phyloP scores from a whole-genome alignment of 345 rosid species.

The Lepidium aucheri region DNA sequence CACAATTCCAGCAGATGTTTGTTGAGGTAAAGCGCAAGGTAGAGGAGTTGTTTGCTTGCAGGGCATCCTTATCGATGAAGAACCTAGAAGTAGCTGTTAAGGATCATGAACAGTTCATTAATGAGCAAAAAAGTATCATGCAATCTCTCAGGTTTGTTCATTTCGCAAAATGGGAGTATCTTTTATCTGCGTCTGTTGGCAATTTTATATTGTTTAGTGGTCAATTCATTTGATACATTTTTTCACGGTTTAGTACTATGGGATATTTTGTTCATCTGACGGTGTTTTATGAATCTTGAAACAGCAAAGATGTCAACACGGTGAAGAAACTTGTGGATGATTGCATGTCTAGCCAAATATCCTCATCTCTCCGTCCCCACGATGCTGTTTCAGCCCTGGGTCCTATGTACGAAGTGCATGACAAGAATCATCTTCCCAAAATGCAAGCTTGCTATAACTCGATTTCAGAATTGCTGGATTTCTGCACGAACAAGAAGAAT shows the following conservation, averaged over 20 bases:
- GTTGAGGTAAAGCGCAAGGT: slow-evolving; percentile 61
- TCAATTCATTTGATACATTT: not conserved
- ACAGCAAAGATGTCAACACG: slow-evolving; percentile 93
- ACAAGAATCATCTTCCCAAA: slow-evolving; percentile 78
- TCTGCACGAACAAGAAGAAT: slow-evolving; percentile 72
- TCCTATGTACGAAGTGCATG: slow-evolving; percentile 97
- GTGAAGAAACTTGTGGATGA: slow-evolving; percentile 96
- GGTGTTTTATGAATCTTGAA: slow-evolving; percentile 20
- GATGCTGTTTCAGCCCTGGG: slow-evolving; percentile 99
- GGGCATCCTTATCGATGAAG: slow-evolving; percentile 41
- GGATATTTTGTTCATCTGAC: slow-evolving; percentile 13
- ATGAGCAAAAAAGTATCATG: slow-evolving; percentile 84
- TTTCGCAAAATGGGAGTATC: not conserved
- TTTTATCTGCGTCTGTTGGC: not conserved
- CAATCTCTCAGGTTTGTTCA: slow-evolving; percentile 85
- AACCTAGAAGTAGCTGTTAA: slow-evolving; percentile 53
- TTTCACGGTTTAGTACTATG: not conserved
- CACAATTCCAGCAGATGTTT: slow-evolving; percentile 74
- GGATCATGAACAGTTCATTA: slow-evolving; percentile 56
- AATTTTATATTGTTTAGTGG: not conserved
- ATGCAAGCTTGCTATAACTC: slow-evolving; percentile 61
- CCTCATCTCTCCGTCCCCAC: slow-evolving; percentile 93
- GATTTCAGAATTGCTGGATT: slow-evolving; percentile 57
- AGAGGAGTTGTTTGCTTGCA: slow-evolving; percentile 59
- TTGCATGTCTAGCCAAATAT: slow-evolving; percentile 66